Evolutionary conservation across 768 basidiomycete species (phyloP).

Genomic region (Atractiella rhizophila): DNA sequence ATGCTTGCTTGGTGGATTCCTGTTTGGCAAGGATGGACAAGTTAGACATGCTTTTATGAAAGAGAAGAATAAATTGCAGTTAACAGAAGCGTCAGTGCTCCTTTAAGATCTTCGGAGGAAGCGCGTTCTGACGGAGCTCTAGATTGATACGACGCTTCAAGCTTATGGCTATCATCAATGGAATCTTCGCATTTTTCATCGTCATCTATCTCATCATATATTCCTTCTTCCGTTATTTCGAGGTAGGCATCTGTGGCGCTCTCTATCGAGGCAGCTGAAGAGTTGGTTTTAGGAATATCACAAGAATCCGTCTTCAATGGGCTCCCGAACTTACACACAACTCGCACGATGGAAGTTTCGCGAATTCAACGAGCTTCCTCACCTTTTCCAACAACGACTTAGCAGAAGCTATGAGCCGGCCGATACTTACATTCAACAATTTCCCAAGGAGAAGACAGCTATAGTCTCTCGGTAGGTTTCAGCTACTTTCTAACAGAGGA

Average conservation of each 20-base stretch:
- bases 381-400: slow-evolving; percentile 62
- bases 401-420: slow-evolving; percentile 71
- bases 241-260: slow-evolving; percentile 31
- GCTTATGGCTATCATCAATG: slow-evolving; percentile 91
- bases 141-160: slow-evolving; percentile 67
- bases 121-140: not conserved
- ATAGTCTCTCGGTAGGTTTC: slow-evolving; percentile 55
- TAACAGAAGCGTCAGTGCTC: slow-evolving; percentile 54
- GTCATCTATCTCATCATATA: slow-evolving; percentile 89
- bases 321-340: slow-evolving; percentile 71
- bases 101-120: not conserved
- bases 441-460: slow-evolving; percentile 80
- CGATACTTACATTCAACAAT: slow-evolving; percentile 89
- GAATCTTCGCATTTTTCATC: slow-evolving; percentile 86
- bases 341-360: slow-evolving; percentile 96
- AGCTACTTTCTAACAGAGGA: not conserved
- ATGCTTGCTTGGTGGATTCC: slow-evolving; percentile 78
- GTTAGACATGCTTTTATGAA: slow-evolving; percentile 80
- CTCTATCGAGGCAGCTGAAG: not conserved
- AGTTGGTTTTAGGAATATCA: slow-evolving; percentile 56
- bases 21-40: slow-evolving; percentile 70
- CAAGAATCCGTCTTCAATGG: slow-evolving; percentile 88
- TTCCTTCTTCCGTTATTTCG: slow-evolving; percentile 99
- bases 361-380: slow-evolving; percentile 93
- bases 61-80: slow-evolving; percentile 43